These are phyloP conservation scores for Sherardia arvensis DNA, from an alignment of 257 asterid species.

Conservation along the genomic window DNA sequence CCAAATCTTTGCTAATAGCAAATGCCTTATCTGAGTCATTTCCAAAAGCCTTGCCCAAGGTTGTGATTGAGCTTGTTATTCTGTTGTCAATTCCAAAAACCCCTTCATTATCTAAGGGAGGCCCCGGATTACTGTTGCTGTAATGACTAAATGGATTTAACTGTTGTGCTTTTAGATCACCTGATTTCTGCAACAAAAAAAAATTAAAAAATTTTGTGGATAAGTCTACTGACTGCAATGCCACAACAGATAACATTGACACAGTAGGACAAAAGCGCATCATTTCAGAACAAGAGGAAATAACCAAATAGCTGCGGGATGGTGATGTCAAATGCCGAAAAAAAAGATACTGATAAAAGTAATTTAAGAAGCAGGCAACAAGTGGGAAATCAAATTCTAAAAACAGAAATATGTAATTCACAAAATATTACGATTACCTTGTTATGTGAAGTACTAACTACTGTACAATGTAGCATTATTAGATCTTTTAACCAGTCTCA, in stretches of 20 bases:
- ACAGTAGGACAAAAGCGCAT: neutral
- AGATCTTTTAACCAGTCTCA: neutral
- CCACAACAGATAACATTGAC: neutral
- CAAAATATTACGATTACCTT: neutral
- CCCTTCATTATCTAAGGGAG: constrained; percentile 28
- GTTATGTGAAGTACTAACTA: neutral
- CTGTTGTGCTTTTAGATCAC: constrained; percentile 36
- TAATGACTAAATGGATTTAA: constrained; percentile 33
- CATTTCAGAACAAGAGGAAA: neutral
- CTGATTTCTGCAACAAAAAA: constrained; percentile 51
- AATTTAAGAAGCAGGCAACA: neutral
- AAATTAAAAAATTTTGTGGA: neutral
- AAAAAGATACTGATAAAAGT: neutral
- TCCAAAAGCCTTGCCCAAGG: constrained; percentile 34
- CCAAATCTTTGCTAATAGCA: constrained; percentile 25
- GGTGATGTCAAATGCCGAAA: neutral
- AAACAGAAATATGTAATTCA: neutral
- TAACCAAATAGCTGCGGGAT: neutral
- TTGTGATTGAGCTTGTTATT: constrained; percentile 27
- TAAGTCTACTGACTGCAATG: constrained; percentile 6
- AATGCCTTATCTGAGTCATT: constrained; percentile 26
- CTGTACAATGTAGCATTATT: too few species aligned
- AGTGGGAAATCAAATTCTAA: neutral
- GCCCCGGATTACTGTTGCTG: constrained; percentile 37
- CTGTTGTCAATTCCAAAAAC: constrained; percentile 36